A percentile compares a stretch with the other conserved stretches of the same genome.
Evolutionary conservation across 768 basidiomycete species (phyloP).

Genomic region (Russula ochroleuca): DNA sequence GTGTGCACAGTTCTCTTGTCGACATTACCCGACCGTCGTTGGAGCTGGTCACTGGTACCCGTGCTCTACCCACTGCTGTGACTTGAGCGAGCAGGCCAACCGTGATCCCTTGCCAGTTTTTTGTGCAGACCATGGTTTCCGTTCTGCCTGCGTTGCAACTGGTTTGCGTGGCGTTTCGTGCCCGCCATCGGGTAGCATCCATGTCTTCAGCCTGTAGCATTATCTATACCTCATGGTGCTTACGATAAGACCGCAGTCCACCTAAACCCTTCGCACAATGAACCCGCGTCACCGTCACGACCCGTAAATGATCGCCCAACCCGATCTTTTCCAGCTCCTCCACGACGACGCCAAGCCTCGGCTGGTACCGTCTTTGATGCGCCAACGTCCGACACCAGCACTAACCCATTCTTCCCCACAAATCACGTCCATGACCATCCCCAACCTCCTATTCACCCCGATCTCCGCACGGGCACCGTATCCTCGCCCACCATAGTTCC

Average conservation of each 20-base stretch:
- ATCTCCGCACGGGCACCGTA: conserved; percentile 15
- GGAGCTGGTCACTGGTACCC: not conserved
- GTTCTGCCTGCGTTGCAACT: not conserved
- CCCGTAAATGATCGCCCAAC: conserved; percentile 21
- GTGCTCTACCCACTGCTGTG: not conserved
- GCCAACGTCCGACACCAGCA: conserved; percentile 27
- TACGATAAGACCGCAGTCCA: conserved; percentile 5
- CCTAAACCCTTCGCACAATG: conserved; percentile 8
- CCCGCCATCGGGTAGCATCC: not conserved
- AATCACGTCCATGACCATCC: conserved; percentile 12
- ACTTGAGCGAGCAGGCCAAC: not conserved
- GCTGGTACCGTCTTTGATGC: conserved; percentile 19
- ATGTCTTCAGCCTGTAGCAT: not conserved
- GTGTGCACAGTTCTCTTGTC: not conserved
- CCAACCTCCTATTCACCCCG: conserved; percentile 26
- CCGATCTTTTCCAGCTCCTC: conserved; percentile 16
- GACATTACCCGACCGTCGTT: not conserved
- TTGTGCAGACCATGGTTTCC: not conserved
- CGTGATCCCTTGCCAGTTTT: not conserved
- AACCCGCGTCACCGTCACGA: conserved; percentile 17
- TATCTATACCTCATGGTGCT: not conserved
- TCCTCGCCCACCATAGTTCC: conserved; percentile 25
- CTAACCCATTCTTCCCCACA: conserved; percentile 25
- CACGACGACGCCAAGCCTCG: conserved; percentile 23
- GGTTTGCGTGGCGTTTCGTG: not conserved